These are phyloP conservation scores for Colletotrichum sp. DNA, from an alignment of 2,329 filamentous ascomycete genomes.

Conservation along the genomic window DNA sequence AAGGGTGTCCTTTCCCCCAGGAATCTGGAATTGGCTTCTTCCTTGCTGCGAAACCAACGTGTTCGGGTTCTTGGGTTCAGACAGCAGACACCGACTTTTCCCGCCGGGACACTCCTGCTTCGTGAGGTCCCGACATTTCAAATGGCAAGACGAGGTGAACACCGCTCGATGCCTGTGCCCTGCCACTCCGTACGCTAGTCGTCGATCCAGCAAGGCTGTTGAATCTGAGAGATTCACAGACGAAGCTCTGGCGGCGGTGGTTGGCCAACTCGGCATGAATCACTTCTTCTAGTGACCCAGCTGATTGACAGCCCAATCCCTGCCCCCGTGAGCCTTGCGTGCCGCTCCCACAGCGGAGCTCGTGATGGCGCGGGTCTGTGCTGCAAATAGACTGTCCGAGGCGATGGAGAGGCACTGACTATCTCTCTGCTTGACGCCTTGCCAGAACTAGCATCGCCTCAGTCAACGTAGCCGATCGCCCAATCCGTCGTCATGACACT, in stretches of 20 bases:
- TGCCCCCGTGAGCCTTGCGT: background rate
- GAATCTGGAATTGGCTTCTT: background rate
- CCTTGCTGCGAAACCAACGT: slow-evolving; percentile 12
- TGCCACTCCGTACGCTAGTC: background rate
- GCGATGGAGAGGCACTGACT: background rate
- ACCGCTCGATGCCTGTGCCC: background rate
- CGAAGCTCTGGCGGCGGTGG: background rate
- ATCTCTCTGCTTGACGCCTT: background rate
- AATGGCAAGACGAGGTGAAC: background rate
- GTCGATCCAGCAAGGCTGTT: slow-evolving; percentile 3
- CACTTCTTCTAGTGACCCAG: background rate
- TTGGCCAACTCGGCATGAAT: slow-evolving; percentile 3
- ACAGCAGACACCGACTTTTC: slow-evolving; percentile 16
- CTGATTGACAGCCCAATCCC: background rate
- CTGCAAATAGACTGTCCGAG: background rate
- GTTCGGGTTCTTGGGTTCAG: background rate
- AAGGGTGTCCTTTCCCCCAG: background rate
- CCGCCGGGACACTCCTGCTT: slow-evolving; percentile 8
- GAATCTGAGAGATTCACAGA: background rate
- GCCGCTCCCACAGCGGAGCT: background rate
- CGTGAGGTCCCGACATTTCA: background rate
- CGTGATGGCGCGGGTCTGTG: slow-evolving; percentile 1
- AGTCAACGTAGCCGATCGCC: background rate
- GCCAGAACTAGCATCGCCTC: background rate
- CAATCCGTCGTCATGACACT: background rate